Evolutionary conservation across 129 eudicot species (phyloP).

Genomic region (Calendula officinalis): DNA sequence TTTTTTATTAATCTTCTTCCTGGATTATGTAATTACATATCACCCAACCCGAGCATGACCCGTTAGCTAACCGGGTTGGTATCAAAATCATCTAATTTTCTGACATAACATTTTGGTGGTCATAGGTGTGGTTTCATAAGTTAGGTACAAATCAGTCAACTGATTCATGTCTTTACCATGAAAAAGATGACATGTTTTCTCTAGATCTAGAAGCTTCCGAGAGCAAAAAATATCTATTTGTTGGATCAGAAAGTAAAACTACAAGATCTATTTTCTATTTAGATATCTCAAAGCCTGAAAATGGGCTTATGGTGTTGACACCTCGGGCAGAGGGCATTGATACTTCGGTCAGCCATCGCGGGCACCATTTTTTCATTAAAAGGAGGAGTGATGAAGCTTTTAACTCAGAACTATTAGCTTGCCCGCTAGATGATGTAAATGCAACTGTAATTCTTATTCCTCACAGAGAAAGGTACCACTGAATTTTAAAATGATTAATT

Average conservation of each 20-base stretch:
- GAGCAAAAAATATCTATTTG: slow-evolving; percentile 80
- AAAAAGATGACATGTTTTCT: slow-evolving; percentile 84
- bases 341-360: slow-evolving; percentile 89
- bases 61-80: too few relatives aligned
- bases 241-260: slow-evolving; percentile 77
- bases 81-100: slow-evolving; percentile 1
- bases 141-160: slow-evolving; percentile 67
- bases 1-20: slow-evolving; percentile 1
- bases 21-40: background rate
- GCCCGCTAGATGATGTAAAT: slow-evolving; percentile 70
- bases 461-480: slow-evolving; percentile 69
- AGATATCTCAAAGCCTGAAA: slow-evolving; percentile 61
- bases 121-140: slow-evolving; percentile 87
- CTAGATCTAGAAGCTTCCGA: slow-evolving; percentile 75
- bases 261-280: slow-evolving; percentile 82
- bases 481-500: background rate
- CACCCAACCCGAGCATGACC: too few relatives aligned
- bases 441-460: slow-evolving; percentile 68
- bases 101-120: slow-evolving; percentile 9
- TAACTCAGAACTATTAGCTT: slow-evolving; percentile 88
- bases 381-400: slow-evolving; percentile 78
- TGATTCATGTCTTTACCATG: slow-evolving; percentile 86
- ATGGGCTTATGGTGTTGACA: slow-evolving; percentile 65
- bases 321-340: slow-evolving; percentile 82
- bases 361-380: slow-evolving; percentile 76